Evolutionary conservation across 208 protist genomes (phyloP), one percentile per base, ranked within the genome.

Genomic region (Perkinsela sp.): DNA sequence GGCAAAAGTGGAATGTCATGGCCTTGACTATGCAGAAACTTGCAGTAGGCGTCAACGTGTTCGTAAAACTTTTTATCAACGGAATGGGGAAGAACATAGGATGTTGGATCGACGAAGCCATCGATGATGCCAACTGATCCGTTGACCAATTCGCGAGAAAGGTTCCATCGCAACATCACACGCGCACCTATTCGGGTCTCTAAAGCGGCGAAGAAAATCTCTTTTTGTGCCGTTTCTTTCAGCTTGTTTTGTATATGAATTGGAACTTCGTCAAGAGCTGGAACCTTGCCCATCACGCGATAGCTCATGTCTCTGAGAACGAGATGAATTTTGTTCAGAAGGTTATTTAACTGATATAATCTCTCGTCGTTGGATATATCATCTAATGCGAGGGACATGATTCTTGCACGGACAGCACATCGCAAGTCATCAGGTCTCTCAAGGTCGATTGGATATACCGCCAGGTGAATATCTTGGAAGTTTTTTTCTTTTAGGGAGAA

Each of bases 111-210:
- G 22, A 79, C 76, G 73, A 88, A 90, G 31, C 81, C 82, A 78
- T 90, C 84, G 1, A 93, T 85, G 28, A 85, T 71, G 31, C 88
- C 88, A 22, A 90, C 79, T 68, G 81, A 88, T 48, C 88, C 88
- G 66, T 93, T 90, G 29, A 81, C 88, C 30, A 93, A 81, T 6
- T 77, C 79, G 2, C 81, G 79, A 1, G 84, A 88, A 1, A 93
- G 76, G 74, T 93, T 93, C 67, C 85, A 82, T 68, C 80, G 89
- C 32, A 90, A 67, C 88, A 93, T 90, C 29, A 93, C 85, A 0
- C 83, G 88, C 57, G 80, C 86, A 29, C 87, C 87, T 22, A 90
- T 57, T n/a, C 40, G 40, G 6, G 40, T 57, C 40, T 57, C 40
- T n/a, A 57, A 22, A 57, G 40, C 13, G 6, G 40, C 6, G 22